Base-by-base conservation (phyloP, 441 rosid species). In the Populus hybrid region DNA sequence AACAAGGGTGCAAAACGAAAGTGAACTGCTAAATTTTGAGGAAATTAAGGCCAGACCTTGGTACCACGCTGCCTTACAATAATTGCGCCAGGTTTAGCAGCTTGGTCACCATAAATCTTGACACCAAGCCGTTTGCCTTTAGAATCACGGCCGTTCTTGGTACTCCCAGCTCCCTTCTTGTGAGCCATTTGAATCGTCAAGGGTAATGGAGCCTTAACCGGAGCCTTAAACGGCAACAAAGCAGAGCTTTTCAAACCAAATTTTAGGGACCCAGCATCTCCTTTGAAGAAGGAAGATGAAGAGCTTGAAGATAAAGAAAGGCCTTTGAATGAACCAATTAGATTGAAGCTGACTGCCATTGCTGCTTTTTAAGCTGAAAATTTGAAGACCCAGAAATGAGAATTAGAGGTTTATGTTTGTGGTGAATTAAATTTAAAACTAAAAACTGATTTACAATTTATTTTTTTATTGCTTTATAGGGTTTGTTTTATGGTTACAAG, bases 141-240 rank as follows among this genome's bases (percentile, higher is more conserved):
- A 57, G 98, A 94, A 80, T 95, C 99, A 72, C 98, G 98, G 79
- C 97, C 98, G 70, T 94, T 95, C 88, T 95, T 95, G 12, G 98
- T 95, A 69, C 99, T 95, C 2, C 98, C 99, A 10, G 97, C 98
- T 75, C 99, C 98, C 82, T 95, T 95, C 87, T 95, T 95, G 85
- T 95, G 99, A 24, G 99, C 99, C 78, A 91, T 88, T 77, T 94
- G 89, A 35, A 95, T 91, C 2, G 91, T 90, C 73, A 89, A 71
- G 1, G 94, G 94, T 71, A 87, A 21, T 74, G 89, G 85, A 57
- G 90, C 81, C 38, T 84, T 83, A 69, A 16, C 67, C 3, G 93
- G 92, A n/a, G 80, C 57, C 57, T 46, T 46, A 14, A 46, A 46
- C 16, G 57, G 57, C 16, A 46, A 75, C 21, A 90, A 81, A 30